Evolutionary conservation across 306 rosid genomes (phyloP), one percentile per base, ranked within the genome.

Genomic region (Lathyrus aphaca): DNA sequence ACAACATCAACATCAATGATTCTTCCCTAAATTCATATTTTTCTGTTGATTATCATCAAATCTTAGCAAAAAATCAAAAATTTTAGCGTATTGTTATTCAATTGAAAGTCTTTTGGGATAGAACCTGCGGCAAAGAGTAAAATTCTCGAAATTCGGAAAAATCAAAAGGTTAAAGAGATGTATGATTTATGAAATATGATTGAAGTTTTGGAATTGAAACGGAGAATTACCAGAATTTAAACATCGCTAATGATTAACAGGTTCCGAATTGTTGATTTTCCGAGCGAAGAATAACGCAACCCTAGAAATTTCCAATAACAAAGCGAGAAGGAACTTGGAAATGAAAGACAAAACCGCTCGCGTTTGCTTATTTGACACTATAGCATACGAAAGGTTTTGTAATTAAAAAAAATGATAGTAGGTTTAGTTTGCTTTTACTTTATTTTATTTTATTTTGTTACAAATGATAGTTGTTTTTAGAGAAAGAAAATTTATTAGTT

Each of bases 201-300:
- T 8, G 16, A 15, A 25, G 16, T 17, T 62, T 63, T 57, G 43
- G 37, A 61, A 38, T 8, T 1, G 69, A 10, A 51, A 54, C 0
- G 68, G 40, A 38, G 21, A 58, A 49, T 58, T 85, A 92, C 98
- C 98, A 87, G 82, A 92, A 92, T 79, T 86, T 85, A 83, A 92
- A 92, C 96, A 89, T 89, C 37, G 82, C 68, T 51, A 4, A 1
- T 13, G 40, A 1, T 32, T 56, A 7, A 68, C 19, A 35, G 77
- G 61, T 64, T 15, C 60, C 13, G 40, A 56, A 58, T 66, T 39
- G 76, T 66, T 43, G 78, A 74, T 56, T 69, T 61, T 4, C 63
- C 5, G 8, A 70, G 10, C 15, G 14, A 44, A 54, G 50, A 62
- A 39, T 8, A 14, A 64, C 3, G 71, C 48, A 75, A 73, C 73